Conservation (phyloP, 192 early-diverging fungal species). For the Podila epigama region DNA sequence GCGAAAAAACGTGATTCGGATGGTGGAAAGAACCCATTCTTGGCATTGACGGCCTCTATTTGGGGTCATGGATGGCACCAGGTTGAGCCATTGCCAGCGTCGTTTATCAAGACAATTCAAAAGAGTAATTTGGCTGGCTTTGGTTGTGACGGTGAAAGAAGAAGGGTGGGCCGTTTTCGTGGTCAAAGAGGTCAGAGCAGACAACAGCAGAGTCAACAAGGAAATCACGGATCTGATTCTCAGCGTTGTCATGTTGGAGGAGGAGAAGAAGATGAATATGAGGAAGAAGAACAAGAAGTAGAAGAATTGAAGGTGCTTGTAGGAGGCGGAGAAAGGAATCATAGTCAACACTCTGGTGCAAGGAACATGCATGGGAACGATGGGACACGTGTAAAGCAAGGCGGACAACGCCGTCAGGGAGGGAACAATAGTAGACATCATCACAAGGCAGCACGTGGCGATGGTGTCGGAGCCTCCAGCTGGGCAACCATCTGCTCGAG, state of each 20-base stretch:
- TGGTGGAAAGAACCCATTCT: constrained; percentile 7
- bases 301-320: no score
- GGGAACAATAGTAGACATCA: no score
- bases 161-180: not conserved
- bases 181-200: not conserved
- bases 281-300: no score
- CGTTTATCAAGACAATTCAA: constrained; percentile 34
- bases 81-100: constrained; percentile 37
- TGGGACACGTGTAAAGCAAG: not conserved
- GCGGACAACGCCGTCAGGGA: no score
- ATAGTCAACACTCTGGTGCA: not conserved
- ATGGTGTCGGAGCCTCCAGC: constrained; percentile 12
- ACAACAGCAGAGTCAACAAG: no score
- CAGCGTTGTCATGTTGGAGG: no score
- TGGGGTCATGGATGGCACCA: constrained; percentile 48
- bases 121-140: constrained; percentile 17
- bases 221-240: no score
- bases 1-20: not conserved
- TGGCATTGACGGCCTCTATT: constrained; percentile 25
- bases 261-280: no score
- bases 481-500: constrained; percentile 31
- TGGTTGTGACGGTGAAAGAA: constrained; percentile 15
- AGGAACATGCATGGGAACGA: not conserved
- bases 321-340: not conserved
- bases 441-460: not conserved